phyloP scores from a whole-genome alignment of 164 flowering plant species.

The Kingdonia uniflora region DNA sequence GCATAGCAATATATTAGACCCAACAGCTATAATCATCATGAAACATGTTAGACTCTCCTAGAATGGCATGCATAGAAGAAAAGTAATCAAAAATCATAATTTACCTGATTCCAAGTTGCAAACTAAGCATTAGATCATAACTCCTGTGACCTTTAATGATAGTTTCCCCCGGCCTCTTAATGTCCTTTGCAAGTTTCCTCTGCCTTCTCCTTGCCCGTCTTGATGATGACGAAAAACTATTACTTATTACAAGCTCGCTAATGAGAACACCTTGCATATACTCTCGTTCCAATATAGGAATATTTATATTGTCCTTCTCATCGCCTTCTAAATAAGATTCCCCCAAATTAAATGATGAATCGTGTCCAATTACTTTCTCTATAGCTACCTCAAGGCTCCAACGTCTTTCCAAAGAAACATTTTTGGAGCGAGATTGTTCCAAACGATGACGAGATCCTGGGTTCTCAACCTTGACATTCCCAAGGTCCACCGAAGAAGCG shows the following conservation, averaged over 20 bases:
- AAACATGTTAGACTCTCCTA: too few relatives aligned
- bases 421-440: constrained; percentile 44
- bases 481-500: constrained; percentile 59
- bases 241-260: constrained; percentile 70
- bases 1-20: too few relatives aligned
- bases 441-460: constrained; percentile 31
- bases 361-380: constrained; percentile 73
- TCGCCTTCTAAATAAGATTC: constrained; percentile 32
- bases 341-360: constrained; percentile 33
- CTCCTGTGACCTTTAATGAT: constrained; percentile 96
- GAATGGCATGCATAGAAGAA: too few relatives aligned
- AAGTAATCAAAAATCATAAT: too few relatives aligned
- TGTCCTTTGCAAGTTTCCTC: constrained; percentile 62
- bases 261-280: constrained; percentile 96
- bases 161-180: constrained; percentile 84
- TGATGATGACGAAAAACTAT: constrained; percentile 48
- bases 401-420: constrained; percentile 73
- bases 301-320: constrained; percentile 28
- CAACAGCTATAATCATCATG: too few relatives aligned
- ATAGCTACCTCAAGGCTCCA: constrained; percentile 95
- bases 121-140: constrained; percentile 94
- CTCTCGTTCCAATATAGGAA: constrained; percentile 78
- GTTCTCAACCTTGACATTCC: constrained; percentile 37
- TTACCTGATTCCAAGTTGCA: constrained; percentile 98
- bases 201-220: constrained; percentile 60